Evolutionary conservation across 2,329 filamentous ascomycete genomes (phyloP).

Genomic region (Phaeomoniella chlamydospora): DNA sequence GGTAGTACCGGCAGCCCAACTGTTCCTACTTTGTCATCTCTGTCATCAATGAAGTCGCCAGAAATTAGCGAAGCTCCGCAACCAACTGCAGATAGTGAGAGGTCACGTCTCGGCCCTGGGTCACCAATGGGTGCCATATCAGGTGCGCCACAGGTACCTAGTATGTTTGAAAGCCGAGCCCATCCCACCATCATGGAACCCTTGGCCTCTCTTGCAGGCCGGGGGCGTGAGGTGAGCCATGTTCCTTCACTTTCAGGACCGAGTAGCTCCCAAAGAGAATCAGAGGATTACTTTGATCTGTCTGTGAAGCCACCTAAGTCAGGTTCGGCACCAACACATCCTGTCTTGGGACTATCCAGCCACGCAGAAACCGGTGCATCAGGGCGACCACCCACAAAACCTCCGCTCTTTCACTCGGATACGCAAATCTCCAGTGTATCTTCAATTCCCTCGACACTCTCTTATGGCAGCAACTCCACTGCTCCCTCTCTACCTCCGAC

Average conservation of each 20-base stretch:
- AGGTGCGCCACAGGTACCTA: neutral
- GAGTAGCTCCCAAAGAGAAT: neutral
- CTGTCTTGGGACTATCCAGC: no score
- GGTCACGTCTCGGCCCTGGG: constrained; percentile 4
- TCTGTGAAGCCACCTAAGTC: neutral
- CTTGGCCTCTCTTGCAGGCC: neutral
- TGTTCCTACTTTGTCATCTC: neutral
- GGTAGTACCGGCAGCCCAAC: constrained; percentile 6
- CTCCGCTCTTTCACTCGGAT: neutral
- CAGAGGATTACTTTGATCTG: neutral
- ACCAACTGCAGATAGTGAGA: constrained; percentile 2
- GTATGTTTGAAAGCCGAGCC: neutral
- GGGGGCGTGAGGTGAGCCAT: neutral
- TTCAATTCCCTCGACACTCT: neutral
- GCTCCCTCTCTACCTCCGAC: neutral
- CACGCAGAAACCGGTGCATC: neutral
- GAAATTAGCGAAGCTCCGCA: constrained; percentile 5
- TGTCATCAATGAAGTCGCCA: constrained; percentile 5
- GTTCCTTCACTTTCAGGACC: neutral
- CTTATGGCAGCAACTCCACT: neutral
- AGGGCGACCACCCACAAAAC: neutral
- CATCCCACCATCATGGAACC: neutral
- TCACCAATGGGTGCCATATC: neutral
- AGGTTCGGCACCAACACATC: neutral
- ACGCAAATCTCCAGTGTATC: neutral